A percentile compares a stretch with the other conserved stretches of the same genome.
These are phyloP conservation scores for Zygoascus tannicola DNA, from an alignment of 805 yeast genomes.

Conservation along the genomic window DNA sequence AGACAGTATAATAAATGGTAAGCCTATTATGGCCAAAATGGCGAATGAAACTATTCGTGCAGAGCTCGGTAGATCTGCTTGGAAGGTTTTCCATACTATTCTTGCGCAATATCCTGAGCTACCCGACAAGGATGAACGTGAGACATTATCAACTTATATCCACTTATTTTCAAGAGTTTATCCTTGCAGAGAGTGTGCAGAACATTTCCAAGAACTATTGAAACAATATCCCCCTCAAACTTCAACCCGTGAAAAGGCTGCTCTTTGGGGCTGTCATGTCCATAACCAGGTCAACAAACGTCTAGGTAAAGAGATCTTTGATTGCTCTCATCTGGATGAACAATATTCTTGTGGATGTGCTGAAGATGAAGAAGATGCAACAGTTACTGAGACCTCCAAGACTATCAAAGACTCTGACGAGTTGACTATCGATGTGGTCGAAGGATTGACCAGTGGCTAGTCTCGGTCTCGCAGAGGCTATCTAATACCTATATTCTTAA, in stretches of 20 bases:
- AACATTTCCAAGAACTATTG: conserved; percentile 70
- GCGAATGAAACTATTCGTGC: conserved; percentile 71
- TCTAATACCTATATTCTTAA: too few species aligned
- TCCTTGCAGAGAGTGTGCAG: conserved; percentile 77
- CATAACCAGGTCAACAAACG: conserved; percentile 80
- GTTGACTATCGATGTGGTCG: conserved; percentile 4
- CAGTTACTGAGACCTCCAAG: conserved; percentile 4
- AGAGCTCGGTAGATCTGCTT: conserved; percentile 81
- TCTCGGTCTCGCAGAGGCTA: too few species aligned
- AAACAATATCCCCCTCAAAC: conserved; percentile 77
- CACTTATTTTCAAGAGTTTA: conserved; percentile 80
- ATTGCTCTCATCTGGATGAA: conserved; percentile 75
- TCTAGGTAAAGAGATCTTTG: conserved; percentile 61
- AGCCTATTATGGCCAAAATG: conserved; percentile 88
- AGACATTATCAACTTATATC: conserved; percentile 55
- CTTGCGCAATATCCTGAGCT: conserved; percentile 84
- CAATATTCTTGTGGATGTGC: conserved; percentile 98
- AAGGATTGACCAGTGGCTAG: conserved; percentile 7
- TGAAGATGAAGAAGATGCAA: conserved; percentile 46
- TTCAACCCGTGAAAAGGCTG: conserved; percentile 65
- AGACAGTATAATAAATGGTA: conserved; percentile 17
- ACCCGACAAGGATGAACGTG: conserved; percentile 56
- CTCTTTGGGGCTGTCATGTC: conserved; percentile 91
- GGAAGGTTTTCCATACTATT: conserved; percentile 88
- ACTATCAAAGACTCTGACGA: conserved; percentile 9